Percentiles rank a stretch among this genome's conserved stretches.
Conservation (phyloP, 352 stramenopile genomes). For the Aphanomyces cochlioides region DNA sequence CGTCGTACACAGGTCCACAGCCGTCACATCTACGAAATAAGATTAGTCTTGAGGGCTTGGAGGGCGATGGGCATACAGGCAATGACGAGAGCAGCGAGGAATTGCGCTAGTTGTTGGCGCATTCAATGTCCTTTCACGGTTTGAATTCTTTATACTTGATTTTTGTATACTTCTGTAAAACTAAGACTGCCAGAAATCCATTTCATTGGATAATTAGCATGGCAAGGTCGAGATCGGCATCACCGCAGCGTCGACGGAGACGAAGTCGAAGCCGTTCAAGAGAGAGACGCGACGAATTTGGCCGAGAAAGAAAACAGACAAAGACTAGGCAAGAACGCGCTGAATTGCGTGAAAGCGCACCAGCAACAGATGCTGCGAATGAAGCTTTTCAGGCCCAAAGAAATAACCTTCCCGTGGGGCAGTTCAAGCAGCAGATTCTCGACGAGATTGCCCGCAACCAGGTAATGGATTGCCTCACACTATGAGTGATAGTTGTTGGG, state of each 20-base stretch:
- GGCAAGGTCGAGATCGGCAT: constrained; percentile 1
- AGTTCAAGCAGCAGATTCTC: constrained; percentile 63
- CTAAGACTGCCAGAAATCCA: constrained; percentile 10
- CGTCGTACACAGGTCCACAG: constrained; percentile 5
- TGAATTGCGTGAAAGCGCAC: neutral
- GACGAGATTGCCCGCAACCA: constrained; percentile 43
- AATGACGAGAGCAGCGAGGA: no score
- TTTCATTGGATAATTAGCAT: neutral
- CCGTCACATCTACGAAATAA: neutral
- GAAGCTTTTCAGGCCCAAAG: constrained; percentile 25
- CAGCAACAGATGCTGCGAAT: no score
- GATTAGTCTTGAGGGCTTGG: no score
- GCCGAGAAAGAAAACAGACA: neutral
- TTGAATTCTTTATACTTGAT: no score
- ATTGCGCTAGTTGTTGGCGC: no score
- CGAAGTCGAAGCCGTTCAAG: neutral
- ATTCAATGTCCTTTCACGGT: no score
- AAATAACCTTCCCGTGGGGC: constrained; percentile 36
- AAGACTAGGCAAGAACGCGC: neutral
- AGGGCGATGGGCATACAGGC: no score
- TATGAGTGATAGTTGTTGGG: neutral
- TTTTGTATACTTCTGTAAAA: no score
- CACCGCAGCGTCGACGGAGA: neutral
- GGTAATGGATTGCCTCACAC: constrained; percentile 33
- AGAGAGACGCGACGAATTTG: neutral